Evolutionary conservation across 768 basidiomycete species (phyloP).

Genomic region (Tylopilus balloui): DNA sequence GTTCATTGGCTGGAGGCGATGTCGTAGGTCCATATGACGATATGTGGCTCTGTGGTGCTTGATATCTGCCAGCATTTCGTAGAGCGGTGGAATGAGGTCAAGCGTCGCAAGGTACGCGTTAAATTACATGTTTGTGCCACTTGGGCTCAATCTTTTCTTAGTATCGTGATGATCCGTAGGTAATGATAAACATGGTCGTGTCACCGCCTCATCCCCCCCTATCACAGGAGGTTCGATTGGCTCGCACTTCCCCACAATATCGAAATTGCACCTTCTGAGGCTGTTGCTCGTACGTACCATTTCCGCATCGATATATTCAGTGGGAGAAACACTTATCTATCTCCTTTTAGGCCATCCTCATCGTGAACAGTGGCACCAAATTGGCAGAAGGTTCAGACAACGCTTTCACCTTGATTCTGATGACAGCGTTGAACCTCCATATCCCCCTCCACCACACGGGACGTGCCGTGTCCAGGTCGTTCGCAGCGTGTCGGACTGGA

Average conservation of each 20-base stretch:
- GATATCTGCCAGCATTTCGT: slow-evolving; percentile 92
- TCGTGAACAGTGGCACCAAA: slow-evolving; percentile 51
- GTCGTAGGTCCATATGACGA: slow-evolving; percentile 74
- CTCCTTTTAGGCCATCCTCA: slow-evolving; percentile 55
- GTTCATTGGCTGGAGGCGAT: background rate
- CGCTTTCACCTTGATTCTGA: slow-evolving; percentile 52
- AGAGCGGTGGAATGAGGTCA: slow-evolving; percentile 89
- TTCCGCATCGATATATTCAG: background rate
- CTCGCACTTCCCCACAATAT: slow-evolving; percentile 79
- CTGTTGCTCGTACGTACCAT: slow-evolving; percentile 49
- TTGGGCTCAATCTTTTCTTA: slow-evolving; percentile 12
- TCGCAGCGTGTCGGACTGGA: slow-evolving; percentile 90
- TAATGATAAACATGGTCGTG: slow-evolving; percentile 2
- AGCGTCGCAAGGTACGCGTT: slow-evolving; percentile 64
- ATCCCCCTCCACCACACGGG: slow-evolving; percentile 42
- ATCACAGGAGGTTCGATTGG: slow-evolving; percentile 50
- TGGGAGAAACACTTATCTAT: background rate
- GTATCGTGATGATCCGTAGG: slow-evolving; percentile 45
- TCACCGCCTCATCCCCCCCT: slow-evolving; percentile 6
- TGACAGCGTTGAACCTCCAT: slow-evolving; percentile 38
- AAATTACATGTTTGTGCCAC: background rate
- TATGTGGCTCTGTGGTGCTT: slow-evolving; percentile 75
- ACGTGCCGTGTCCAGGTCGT: slow-evolving; percentile 74
- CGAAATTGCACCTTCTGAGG: slow-evolving; percentile 56
- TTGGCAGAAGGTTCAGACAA: slow-evolving; percentile 60